A percentile compares a stretch with the other conserved stretches of the same genome.
phyloP scores from a whole-genome alignment of 1,284 basidiomycete genomes.

The Pholiota adiposa region DNA sequence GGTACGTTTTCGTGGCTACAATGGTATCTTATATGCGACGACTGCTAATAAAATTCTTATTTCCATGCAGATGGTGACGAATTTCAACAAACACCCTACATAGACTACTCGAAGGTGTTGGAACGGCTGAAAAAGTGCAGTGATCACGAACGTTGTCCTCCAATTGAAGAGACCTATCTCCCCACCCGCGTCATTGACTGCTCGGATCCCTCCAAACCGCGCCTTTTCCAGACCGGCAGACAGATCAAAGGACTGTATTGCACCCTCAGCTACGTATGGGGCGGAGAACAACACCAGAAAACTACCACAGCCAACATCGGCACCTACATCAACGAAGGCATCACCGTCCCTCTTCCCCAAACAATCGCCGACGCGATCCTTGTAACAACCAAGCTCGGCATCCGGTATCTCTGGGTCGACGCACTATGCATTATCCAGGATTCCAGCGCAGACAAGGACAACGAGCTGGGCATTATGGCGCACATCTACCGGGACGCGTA shows the following conservation, averaged over 20 bases:
- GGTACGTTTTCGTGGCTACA: no score
- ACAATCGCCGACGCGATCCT: conserved; percentile 3
- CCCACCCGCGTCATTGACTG: conserved; percentile 3
- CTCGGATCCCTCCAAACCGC: neutral
- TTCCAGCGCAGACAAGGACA: conserved; percentile 1
- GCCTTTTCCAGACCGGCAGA: neutral
- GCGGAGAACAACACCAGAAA: neutral
- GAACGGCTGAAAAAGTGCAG: neutral
- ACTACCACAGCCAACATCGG: neutral
- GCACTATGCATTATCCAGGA: conserved; percentile 7
- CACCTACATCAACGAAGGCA: neutral
- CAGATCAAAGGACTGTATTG: neutral
- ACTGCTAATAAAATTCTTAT: no score
- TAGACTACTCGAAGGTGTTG: neutral
- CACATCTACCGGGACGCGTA: neutral
- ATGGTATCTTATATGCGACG: no score
- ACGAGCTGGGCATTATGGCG: conserved; percentile 1
- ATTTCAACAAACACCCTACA: neutral
- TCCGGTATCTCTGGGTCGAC: conserved; percentile 7
- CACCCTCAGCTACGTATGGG: neutral
- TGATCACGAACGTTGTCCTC: neutral
- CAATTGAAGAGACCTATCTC: neutral
- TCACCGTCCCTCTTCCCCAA: neutral
- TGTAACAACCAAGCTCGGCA: neutral
- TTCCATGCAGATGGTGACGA: neutral